Conservation (phyloP, 306 rosid genomes). For the Benincasa hispida region DNA sequence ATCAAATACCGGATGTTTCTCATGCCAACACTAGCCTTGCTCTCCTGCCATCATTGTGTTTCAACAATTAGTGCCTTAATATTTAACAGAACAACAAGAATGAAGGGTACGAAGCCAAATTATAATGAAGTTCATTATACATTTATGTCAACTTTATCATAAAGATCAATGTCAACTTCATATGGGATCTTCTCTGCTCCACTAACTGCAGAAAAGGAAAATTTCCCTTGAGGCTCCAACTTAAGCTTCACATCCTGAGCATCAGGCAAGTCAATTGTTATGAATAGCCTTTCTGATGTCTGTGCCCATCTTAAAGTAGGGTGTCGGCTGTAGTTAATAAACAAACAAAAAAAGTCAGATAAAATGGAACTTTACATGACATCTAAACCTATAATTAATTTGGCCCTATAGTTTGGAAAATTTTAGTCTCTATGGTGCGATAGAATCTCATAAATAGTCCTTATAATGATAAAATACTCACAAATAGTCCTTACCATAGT, state of each 20-base stretch:
- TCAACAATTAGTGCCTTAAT: background rate
- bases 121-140: constrained; percentile 3
- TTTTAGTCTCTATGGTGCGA: too few relatives aligned
- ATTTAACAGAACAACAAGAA: background rate
- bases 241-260: constrained; percentile 52
- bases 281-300: constrained; percentile 36
- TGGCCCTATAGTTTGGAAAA: too few relatives aligned
- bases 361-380: background rate
- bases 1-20: constrained; percentile 45
- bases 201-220: constrained; percentile 44
- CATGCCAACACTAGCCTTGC: constrained; percentile 36
- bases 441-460: too few relatives aligned
- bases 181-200: constrained; percentile 37
- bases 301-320: constrained; percentile 75
- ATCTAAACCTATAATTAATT: too few relatives aligned
- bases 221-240: constrained; percentile 62
- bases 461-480: too few relatives aligned
- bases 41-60: constrained; percentile 29
- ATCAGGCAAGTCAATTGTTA: constrained; percentile 58
- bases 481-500: too few relatives aligned
- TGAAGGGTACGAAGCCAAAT: background rate
- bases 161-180: constrained; percentile 48
- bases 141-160: constrained; percentile 42
- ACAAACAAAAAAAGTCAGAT: background rate
- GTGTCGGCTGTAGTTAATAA: constrained; percentile 38